These are phyloP conservation scores for Sporisorium reilianum DNA, from an alignment of 1,284 basidiomycete species.

Conservation along the genomic window DNA sequence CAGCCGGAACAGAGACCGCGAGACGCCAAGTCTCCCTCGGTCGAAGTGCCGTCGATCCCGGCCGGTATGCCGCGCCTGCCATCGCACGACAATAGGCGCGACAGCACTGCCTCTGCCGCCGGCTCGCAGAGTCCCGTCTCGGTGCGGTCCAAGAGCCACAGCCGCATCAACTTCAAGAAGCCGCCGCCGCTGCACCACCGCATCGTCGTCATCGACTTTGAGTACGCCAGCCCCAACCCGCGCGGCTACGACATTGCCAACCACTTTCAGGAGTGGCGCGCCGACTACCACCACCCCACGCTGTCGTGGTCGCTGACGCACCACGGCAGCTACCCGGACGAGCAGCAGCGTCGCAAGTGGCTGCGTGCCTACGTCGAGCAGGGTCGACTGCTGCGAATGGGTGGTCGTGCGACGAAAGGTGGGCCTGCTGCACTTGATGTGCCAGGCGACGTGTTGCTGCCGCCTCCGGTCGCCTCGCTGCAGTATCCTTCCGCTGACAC, in stretches of 20 bases:
- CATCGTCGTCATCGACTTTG: conserved; percentile 67
- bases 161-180: conserved; percentile 32
- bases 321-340: conserved; percentile 60
- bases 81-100: conserved; percentile 33
- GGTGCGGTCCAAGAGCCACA: conserved; percentile 42
- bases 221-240: conserved; percentile 64
- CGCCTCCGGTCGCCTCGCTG: conserved; percentile 40
- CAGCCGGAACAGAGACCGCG: conserved; percentile 22
- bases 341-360: conserved; percentile 61
- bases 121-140: conserved; percentile 29
- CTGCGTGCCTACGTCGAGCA: conserved; percentile 67
- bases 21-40: conserved; percentile 25
- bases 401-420: conserved; percentile 38
- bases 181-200: conserved; percentile 55
- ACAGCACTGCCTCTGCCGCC: conserved; percentile 23
- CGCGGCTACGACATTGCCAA: conserved; percentile 67
- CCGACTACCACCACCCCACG: conserved; percentile 61
- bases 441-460: conserved; percentile 49
- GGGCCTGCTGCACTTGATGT: conserved; percentile 26
- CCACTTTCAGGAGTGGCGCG: conserved; percentile 67
- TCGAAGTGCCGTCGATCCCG: conserved; percentile 40
- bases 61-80: conserved; percentile 52
- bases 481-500: conserved; percentile 23
- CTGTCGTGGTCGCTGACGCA: conserved; percentile 59
- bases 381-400: conserved; percentile 58